Base-by-base conservation (phyloP, 2,329 filamentous ascomycete species). In the Ascochyta lentis region DNA sequence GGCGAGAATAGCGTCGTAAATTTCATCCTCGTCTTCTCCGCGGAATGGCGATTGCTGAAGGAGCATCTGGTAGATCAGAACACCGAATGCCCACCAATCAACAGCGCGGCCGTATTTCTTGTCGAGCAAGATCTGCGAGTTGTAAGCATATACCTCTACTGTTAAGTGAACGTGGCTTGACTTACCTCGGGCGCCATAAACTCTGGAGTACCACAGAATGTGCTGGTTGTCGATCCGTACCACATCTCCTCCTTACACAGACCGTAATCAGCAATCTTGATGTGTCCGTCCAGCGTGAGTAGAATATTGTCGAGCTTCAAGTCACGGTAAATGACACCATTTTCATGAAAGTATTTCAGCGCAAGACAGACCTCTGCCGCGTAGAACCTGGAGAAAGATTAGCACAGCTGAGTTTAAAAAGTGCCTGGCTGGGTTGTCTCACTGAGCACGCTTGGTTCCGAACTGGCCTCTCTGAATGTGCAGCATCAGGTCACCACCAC, bases 211-310 rank as follows among this genome's bases (percentile, higher is more conserved):
- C 95, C 95, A 74, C 95, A 99, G 81, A 99, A 99, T 7, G 95
- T 99, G 79, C 93, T 94, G 0, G 95, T 99, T 2, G 91, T 97
- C 52, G 91, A 94, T 39, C 92, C 92, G 73, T 96, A 99, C 93
- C 94, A 99, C 95, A 99, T 99, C 68, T 99, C 93, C 75, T 99
- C 95, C 79, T 99, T 99, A 81, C 96, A 99, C 44, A 99, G 86
- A 86, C 95, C 95, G 75, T 96, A 99, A 83, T 99, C 95, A 49
- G 86, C 95, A 82, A 99, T 92, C 83, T 98, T 98, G 82, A 99
- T 96, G 76, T 99, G 95, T 24, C 95, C 95, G 72, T 99, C 95
- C 41, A 96, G 83, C 1, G 92, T 96, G 70, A 99, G 82, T 42
- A 99, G 84, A 72, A 99, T 99, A 76, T 99, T 91, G 76, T 91